phyloP scores from a whole-genome alignment of 768 basidiomycete genomes.

The Tricholoma matsutake region DNA sequence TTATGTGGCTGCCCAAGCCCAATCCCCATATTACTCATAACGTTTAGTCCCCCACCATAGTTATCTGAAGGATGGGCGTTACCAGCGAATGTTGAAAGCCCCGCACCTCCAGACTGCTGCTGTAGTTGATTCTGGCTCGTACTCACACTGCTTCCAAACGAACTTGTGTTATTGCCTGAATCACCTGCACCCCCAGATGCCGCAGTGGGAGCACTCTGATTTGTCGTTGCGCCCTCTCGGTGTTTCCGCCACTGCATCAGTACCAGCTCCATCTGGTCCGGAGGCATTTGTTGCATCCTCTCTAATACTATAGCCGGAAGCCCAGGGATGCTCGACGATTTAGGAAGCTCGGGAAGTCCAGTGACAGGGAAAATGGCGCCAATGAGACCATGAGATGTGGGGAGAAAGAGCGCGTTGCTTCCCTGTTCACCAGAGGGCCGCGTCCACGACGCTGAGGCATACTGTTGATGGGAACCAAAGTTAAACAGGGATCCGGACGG shows the following conservation, averaged over 20 bases:
- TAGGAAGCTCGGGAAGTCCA: conserved; percentile 51
- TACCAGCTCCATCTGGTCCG: not conserved
- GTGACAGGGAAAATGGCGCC: conserved; percentile 50
- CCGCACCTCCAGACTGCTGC: conserved; percentile 13
- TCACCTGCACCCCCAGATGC: not conserved
- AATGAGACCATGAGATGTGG: conserved; percentile 27
- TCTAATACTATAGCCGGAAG: not conserved
- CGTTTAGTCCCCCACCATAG: conserved; percentile 15
- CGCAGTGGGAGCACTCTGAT: not conserved
- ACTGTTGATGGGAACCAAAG: conserved; percentile 30
- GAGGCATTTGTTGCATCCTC: not conserved
- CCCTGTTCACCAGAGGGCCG: conserved; percentile 39
- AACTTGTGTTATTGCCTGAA: not conserved
- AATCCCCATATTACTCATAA: conserved; percentile 20
- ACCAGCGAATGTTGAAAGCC: not conserved
- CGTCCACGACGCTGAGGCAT: conserved; percentile 49
- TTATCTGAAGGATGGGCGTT: conserved; percentile 6
- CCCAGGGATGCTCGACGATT: conserved; percentile 10
- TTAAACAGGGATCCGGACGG: not conserved
- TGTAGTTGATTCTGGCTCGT: conserved; percentile 16
- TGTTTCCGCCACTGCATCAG: not conserved
- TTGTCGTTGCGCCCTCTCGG: not conserved
- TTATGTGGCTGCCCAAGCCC: conserved; percentile 18
- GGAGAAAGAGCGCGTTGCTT: conserved; percentile 48
- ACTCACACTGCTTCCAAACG: not conserved